Evolutionary conservation across 139 green algal genomes (phyloP), one percentile per base, ranked within the genome.

Genomic region (Ostreobium quekettii): DNA sequence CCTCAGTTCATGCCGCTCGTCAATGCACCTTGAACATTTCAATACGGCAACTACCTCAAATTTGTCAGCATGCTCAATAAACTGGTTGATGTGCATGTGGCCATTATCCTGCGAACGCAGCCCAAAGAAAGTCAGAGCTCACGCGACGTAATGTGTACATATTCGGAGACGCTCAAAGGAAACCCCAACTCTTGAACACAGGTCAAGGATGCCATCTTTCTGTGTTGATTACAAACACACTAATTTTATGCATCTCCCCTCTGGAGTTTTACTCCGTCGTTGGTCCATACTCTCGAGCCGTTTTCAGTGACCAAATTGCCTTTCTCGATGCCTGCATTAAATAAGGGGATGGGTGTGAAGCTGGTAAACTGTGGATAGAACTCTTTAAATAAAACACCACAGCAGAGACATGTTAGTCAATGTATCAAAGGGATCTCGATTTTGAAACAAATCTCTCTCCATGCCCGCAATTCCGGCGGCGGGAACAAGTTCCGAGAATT

Each of bases 41-140:
- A 7, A 71, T 2, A 28, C 6, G 30, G 46, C n/a, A n/a, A 7
- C 1, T 39, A 84, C 82, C 76, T 89, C 75, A 48, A 90, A 89
- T 32, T 66, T 71, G 67, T 92, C 80, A 7, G 80, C 79, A 36
- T 88, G 67, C 24, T 76, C 73, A 1, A 85, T 76, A 1, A 91
- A 73, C 61, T 91, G 81, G 7, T 81, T 73, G 15, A 91, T 77
- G 73, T 91, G 85, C 62, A 87, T 89, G 80, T 91, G 85, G 6
- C 83, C 85, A 5, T 78, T 78, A 22, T 75, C 70, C 60, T 64
- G 19, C 31, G 35, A 11, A 53, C 42, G 19, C 11, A 53, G 19
- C 28, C 60, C 5, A 67, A 29, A 69, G n/a, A 48, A 39, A 30
- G 24, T 47, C 28, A 61, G 19, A 29, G 30, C 3, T 71, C 77